phyloP scores from a whole-genome alignment of 129 eudicot species.

The Glebionis coronaria region DNA sequence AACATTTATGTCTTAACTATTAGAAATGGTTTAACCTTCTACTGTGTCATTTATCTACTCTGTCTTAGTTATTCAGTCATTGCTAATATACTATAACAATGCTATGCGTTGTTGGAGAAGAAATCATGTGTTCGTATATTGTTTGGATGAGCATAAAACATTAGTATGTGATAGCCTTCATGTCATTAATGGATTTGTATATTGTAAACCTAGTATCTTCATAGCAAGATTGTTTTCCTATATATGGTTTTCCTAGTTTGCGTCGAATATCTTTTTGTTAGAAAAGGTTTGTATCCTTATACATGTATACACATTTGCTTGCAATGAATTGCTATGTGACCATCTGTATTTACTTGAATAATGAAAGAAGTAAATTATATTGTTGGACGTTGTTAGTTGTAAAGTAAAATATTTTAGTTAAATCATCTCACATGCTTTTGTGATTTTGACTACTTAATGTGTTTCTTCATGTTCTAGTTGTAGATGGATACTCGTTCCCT shows the following conservation, averaged over 20 bases:
- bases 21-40: too few relatives aligned
- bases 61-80: too few relatives aligned
- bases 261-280: neutral
- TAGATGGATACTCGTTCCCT: conserved; percentile 99
- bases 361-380: conserved; percentile 11
- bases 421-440: conserved; percentile 12
- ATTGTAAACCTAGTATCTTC: neutral
- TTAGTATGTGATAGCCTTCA: neutral
- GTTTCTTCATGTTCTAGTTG: conserved; percentile 86
- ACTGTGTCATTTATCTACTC: too few relatives aligned
- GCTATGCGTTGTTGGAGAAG: neutral
- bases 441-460: conserved; percentile 17
- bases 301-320: conserved; percentile 8
- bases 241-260: neutral
- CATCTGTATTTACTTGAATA: conserved; percentile 11
- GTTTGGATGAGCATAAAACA: conserved; percentile 6
- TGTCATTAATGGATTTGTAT: neutral
- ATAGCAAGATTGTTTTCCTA: neutral
- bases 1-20: neutral
- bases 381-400: conserved; percentile 2
- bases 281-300: neutral
- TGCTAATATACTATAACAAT: too few relatives aligned
- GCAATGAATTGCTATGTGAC: neutral
- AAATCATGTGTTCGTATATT: neutral
- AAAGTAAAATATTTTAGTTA: conserved; percentile 2